A percentile compares a stretch with the other conserved stretches of the same genome.
Evolutionary conservation across 345 rosid genomes (phyloP).

Genomic region (Kandelia obovata): DNA sequence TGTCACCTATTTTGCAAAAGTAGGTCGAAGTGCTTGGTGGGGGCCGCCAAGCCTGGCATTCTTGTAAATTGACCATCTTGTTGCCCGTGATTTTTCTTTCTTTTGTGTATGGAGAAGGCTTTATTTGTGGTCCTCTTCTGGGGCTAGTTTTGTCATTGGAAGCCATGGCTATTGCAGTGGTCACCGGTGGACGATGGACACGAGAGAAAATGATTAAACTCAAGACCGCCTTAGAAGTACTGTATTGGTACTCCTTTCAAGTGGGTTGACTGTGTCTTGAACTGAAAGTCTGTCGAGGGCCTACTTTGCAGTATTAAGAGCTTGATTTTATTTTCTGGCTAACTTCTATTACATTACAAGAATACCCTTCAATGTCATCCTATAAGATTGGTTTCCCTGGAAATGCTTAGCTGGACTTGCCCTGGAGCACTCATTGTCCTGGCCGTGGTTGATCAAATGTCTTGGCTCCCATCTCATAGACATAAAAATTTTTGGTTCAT

Average conservation of each 20-base stretch:
- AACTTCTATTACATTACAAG: constrained; percentile 19
- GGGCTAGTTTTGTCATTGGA: constrained; percentile 36
- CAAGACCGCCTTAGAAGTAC: neutral
- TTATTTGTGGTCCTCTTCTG: constrained; percentile 31
- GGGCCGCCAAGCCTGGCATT: constrained; percentile 26
- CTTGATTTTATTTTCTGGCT: constrained; percentile 6
- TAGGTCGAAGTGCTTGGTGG: constrained; percentile 17
- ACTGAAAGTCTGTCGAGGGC: neutral
- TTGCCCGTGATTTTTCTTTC: neutral
- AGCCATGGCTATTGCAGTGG: neutral
- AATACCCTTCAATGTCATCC: constrained; percentile 17
- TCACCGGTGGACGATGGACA: neutral
- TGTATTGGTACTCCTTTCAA: neutral
- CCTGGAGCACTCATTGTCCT: constrained; percentile 19
- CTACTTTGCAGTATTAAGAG: neutral
- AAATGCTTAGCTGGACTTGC: constrained; percentile 47
- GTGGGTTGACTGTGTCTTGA: neutral
- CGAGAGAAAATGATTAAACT: neutral
- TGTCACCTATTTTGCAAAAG: constrained; percentile 38
- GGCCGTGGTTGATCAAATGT: constrained; percentile 31
- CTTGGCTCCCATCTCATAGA: constrained; percentile 45
- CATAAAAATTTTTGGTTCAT: constrained; percentile 12
- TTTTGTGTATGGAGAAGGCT: neutral
- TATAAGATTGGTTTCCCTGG: constrained; percentile 18
- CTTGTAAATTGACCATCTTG: constrained; percentile 18